Percentiles rank a stretch among this genome's conserved stretches.
Conservation (phyloP, 306 rosid genomes). For the Corylus americana region DNA sequence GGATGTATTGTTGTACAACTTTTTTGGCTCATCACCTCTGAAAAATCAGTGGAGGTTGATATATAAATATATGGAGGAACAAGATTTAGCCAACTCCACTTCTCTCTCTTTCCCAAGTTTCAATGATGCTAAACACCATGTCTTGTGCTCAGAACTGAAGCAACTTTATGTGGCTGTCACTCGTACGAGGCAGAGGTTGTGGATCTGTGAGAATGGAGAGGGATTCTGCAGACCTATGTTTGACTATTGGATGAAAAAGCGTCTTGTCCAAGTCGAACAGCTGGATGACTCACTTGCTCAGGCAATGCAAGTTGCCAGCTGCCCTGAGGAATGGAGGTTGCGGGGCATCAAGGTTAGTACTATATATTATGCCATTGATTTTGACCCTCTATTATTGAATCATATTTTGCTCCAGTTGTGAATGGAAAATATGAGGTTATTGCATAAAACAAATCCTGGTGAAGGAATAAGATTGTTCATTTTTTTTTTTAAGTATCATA, state of each 20-base stretch:
- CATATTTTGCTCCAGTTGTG: not conserved
- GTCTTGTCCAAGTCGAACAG: conserved; percentile 62
- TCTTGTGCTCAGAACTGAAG: conserved; percentile 72
- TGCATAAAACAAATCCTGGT: not conserved
- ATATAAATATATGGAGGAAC: too few species aligned
- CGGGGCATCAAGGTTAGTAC: conserved; percentile 66
- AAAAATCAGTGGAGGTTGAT: too few species aligned
- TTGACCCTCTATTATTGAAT: not conserved
- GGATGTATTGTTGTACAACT: too few species aligned
- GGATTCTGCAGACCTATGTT: conserved; percentile 51
- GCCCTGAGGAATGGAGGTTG: conserved; percentile 68
- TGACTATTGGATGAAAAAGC: conserved; percentile 64
- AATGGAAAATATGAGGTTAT: not conserved
- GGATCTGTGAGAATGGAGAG: conserved; percentile 65
- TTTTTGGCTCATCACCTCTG: too few species aligned
- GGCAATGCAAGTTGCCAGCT: conserved; percentile 75
- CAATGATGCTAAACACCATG: conserved; percentile 56
- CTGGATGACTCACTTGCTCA: conserved; percentile 72
- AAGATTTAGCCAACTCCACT: conserved; percentile 22
- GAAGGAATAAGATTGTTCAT: not conserved
- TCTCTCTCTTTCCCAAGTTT: conserved; percentile 35
- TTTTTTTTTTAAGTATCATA: not conserved
- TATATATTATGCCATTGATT: not conserved
- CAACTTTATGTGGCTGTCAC: conserved; percentile 76
- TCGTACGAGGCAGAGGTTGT: conserved; percentile 72